phyloP scores from a whole-genome alignment of 305 asterid genomes.

The Ilex paraguariensis region DNA sequence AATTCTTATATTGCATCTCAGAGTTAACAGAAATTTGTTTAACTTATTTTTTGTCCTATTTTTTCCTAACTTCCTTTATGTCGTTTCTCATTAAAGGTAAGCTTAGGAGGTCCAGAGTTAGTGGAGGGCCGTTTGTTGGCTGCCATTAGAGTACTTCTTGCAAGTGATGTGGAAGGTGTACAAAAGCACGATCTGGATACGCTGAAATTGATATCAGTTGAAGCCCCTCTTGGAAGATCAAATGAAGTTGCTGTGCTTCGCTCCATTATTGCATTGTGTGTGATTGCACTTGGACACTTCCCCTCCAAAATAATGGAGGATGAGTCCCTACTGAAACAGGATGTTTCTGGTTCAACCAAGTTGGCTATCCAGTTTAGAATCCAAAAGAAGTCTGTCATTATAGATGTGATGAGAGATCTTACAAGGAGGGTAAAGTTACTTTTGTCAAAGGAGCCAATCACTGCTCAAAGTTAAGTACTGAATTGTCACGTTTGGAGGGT shows the following conservation, averaged over 20 bases:
- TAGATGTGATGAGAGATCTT: constrained; percentile 67
- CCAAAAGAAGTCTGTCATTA: constrained; percentile 61
- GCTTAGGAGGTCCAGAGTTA: constrained; percentile 67
- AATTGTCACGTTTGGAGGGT: not conserved
- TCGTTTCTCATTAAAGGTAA: constrained; percentile 36
- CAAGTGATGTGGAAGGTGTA: constrained; percentile 46
- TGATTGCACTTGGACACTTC: constrained; percentile 70
- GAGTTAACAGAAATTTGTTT: too few relatives aligned
- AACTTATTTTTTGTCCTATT: constrained; percentile 13
- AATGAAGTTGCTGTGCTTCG: constrained; percentile 57
- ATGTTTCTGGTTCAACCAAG: constrained; percentile 43
- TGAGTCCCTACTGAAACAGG: constrained; percentile 45
- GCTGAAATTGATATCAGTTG: constrained; percentile 46
- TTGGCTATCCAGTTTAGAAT: constrained; percentile 65
- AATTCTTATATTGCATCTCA: too few relatives aligned
- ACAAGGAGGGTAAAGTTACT: constrained; percentile 48
- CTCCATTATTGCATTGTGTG: constrained; percentile 62
- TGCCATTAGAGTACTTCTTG: constrained; percentile 67
- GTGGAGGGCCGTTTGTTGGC: constrained; percentile 80
- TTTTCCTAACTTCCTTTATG: not conserved
- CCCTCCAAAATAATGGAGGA: constrained; percentile 91
- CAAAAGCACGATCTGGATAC: constrained; percentile 35
- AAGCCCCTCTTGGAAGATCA: constrained; percentile 60
- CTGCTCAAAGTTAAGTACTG: constrained; percentile 9
- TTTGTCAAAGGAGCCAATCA: constrained; percentile 28